Evolutionary conservation across 2,329 filamentous ascomycete genomes (phyloP).

Genomic region (Pseudonectria foliicola): DNA sequence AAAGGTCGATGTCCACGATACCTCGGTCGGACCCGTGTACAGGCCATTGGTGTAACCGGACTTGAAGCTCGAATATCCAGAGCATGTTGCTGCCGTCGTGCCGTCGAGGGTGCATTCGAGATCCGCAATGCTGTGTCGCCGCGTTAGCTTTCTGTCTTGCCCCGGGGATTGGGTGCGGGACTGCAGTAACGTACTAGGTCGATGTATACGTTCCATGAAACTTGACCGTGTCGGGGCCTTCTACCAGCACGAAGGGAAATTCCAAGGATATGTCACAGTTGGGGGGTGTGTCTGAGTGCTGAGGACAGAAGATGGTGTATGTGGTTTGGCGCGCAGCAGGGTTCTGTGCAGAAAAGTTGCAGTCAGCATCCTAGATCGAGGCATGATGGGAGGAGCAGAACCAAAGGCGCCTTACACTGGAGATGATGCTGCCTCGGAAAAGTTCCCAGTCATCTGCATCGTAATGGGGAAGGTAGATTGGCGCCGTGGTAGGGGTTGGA

Average conservation of each 20-base stretch:
- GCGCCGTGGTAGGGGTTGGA: conserved; percentile 32
- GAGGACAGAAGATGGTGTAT: conserved; percentile 43
- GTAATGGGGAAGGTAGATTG: conserved; percentile 40
- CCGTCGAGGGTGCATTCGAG: conserved; percentile 36
- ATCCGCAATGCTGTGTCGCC: conserved; percentile 32
- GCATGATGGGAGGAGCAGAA: background rate
- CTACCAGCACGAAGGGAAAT: conserved; percentile 40
- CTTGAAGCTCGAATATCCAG: conserved; percentile 39
- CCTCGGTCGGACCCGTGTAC: conserved; percentile 35
- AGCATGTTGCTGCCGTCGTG: conserved; percentile 39
- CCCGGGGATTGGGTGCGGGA: too few relatives aligned
- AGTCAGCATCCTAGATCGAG: conserved; percentile 1
- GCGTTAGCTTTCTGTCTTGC: background rate
- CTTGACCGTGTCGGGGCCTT: conserved; percentile 36
- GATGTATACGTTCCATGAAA: conserved; percentile 38
- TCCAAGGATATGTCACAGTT: conserved; percentile 38
- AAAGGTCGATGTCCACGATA: conserved; percentile 39
- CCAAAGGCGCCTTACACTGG: conserved; percentile 28
- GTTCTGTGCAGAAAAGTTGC: conserved; percentile 23
- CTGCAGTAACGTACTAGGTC: conserved; percentile 29
- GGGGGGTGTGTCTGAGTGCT: conserved; percentile 25
- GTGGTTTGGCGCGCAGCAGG: conserved; percentile 30
- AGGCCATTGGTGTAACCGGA: conserved; percentile 31
- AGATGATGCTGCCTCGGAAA: conserved; percentile 39
- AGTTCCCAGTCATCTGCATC: conserved; percentile 34